Base-by-base conservation (phyloP, 129 eudicot genomes). In the Smallanthus sonchifolius region DNA sequence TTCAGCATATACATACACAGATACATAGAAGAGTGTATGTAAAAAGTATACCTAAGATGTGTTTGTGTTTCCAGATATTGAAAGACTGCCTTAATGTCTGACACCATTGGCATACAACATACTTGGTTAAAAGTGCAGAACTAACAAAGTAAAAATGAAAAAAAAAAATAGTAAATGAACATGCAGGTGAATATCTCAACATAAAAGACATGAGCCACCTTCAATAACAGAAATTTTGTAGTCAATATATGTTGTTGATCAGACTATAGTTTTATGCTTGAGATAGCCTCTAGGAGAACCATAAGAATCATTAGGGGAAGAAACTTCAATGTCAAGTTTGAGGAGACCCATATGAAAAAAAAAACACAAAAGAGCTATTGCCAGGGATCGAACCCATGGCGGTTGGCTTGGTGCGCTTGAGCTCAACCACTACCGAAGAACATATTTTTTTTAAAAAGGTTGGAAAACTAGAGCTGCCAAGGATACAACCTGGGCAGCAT, bases 261-360 rank as follows among this genome's bases (percentile, higher is more conserved):
- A 66, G 96, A 82, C 94, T 30, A 73, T 85, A 69, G 83, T 71
- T 76, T 84, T 87, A 75, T 84, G 89, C 80, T 92, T 92, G n/a
- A 77, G 78, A 82, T 89, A 89, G 68, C 94, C 97, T 82, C 78
- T 83, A 19, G 97, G 97, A 71, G 77, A 75, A 77, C 91, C 80
- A 61, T 75, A 60, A 45, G 84, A 67, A 84, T 89, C 97, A 71
- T 36, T 82, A 9, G 93, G 94, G 62, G 82, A 83, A 84, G 83
- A 89, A 67, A 92, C 77, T 65, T 92, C 96, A 37, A 85, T 90
- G 79, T 92, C 97, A 76, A 85, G 89, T 54, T 71, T 60, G 38
- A 89, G 51, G 62, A 92, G 73, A 68, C 91, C 94, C 89, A n/a
- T n/a, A n/a, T n/a, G n/a, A n/a, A n/a, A n/a, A n/a, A n/a, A n/a